Percentiles rank a stretch among this genome's conserved stretches.
Evolutionary conservation across 2,329 filamentous ascomycete species (phyloP).

Genomic region (Cryphonectria nitschkei): DNA sequence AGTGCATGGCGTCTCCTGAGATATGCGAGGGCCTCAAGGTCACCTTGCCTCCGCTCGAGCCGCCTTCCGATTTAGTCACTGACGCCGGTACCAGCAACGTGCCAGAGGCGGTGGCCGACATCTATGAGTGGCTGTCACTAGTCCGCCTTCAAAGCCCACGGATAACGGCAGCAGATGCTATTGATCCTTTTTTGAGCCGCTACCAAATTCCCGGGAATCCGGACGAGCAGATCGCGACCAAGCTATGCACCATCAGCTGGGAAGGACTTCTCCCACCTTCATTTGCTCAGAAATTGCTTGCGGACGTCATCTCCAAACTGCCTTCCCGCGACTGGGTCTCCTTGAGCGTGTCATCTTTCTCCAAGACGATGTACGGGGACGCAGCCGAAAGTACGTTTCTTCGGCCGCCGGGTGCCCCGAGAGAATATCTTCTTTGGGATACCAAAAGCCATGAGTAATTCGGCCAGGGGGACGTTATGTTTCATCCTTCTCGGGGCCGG

Average conservation of each 20-base stretch:
- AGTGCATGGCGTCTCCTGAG: conserved; percentile 43
- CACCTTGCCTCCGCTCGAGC: conserved; percentile 41
- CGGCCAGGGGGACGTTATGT: not conserved
- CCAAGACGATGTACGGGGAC: conserved; percentile 47
- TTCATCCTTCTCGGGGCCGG: conserved; percentile 62
- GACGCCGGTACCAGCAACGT: conserved; percentile 52
- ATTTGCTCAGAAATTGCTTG: conserved; percentile 55
- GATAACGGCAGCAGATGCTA: conserved; percentile 56
- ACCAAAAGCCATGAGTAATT: conserved; percentile 50
- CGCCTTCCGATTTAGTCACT: conserved; percentile 38
- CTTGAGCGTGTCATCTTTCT: conserved; percentile 56
- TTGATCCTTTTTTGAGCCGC: conserved; percentile 71
- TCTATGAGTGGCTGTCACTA: conserved; percentile 79
- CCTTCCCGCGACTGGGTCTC: conserved; percentile 59
- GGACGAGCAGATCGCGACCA: conserved; percentile 33
- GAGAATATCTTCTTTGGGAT: conserved; percentile 66
- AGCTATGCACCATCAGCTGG: conserved; percentile 60
- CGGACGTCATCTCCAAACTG: conserved; percentile 48
- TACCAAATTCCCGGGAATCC: conserved; percentile 60
- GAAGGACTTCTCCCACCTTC: conserved; percentile 58
- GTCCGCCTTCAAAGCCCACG: conserved; percentile 68
- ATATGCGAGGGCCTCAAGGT: conserved; percentile 35
- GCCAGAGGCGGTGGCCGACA: conserved; percentile 64
- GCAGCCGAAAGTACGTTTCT: conserved; percentile 58
- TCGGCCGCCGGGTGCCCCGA: conserved; percentile 51